Conservation (phyloP, 176 grass and related monocot species). For the Secale cereale region DNA sequence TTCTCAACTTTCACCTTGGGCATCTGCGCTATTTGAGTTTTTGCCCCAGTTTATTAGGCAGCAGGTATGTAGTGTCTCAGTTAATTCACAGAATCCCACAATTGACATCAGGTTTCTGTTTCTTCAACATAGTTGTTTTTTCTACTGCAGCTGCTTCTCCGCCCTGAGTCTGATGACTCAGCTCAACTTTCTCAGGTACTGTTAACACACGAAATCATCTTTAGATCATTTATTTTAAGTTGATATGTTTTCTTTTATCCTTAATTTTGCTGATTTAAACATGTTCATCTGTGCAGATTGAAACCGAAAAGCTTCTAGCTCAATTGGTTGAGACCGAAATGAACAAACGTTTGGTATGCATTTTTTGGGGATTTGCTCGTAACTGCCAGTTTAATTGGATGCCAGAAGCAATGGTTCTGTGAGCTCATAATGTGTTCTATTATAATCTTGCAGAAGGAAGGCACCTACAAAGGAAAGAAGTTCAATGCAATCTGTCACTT, state of each 20-base stretch:
- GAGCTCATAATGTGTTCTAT: slow-evolving; percentile 25
- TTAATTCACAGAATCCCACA: neutral
- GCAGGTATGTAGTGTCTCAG: slow-evolving; percentile 49
- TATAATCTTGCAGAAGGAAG: slow-evolving; percentile 69
- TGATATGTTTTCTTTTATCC: slow-evolving; percentile 5
- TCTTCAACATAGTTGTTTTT: slow-evolving; percentile 18
- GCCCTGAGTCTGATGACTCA: slow-evolving; percentile 95
- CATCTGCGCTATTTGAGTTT: slow-evolving; percentile 97
- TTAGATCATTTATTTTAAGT: neutral
- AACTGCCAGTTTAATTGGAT: neutral
- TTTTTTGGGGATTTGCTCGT: slow-evolving; percentile 21
- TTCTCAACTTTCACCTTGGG: slow-evolving; percentile 98
- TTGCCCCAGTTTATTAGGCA: slow-evolving; percentile 94
- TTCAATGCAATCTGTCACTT: slow-evolving; percentile 99
- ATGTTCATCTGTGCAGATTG: slow-evolving; percentile 62
- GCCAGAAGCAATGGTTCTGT: neutral
- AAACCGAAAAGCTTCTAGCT: slow-evolving; percentile 97
- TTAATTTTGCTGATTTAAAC: slow-evolving; percentile 10
- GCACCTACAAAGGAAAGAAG: slow-evolving; percentile 97
- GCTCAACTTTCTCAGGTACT: slow-evolving; percentile 97
- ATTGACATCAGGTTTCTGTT: slow-evolving; percentile 8
- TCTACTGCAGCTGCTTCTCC: slow-evolving; percentile 76
- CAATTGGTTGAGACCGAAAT: slow-evolving; percentile 96
- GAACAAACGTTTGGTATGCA: slow-evolving; percentile 79
- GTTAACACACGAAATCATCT: slow-evolving; percentile 20